Evolutionary conservation across 1,139 yeast species (phyloP), one percentile per base, ranked within the genome.

Genomic region (Pichia sp.): DNA sequence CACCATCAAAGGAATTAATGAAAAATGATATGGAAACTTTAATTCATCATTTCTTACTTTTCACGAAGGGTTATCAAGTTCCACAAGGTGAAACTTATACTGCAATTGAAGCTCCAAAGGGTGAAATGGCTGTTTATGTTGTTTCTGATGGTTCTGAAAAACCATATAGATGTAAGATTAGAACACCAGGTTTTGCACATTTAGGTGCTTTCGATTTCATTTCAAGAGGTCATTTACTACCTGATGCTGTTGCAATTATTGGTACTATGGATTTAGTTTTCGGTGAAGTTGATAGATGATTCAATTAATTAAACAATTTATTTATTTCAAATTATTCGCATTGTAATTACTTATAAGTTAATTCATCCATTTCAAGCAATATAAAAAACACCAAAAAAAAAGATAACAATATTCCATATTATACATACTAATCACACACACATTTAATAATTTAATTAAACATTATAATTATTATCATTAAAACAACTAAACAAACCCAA

Each of bases 231-330:
- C 87, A 87, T 71, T 84, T 86, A 73, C 75, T 88, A 70, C 95
- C 96, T 54, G 96, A 88, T 72, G 95, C 95, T 38, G 96, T 88
- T 54, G 96, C 96, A 57, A 88, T 88, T 68, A 87, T 88, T 67
- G 96, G 96, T 75, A 88, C 96, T 57, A 87, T 88, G 96, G 96
- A 88, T 76, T 81, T 88, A 71, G 96, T 88, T 70, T 88, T 88
- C 70, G 96, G 96, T 66, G 96, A 88, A 72, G 96, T 88, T 62
- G 96, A 88, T 75, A 90, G 96, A 74, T 88, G 74, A 53, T n/a
- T 27, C 44, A 41, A 41, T 27, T 27, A 22, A 27, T 16, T 2
- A 41, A 27, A 7, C 14, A 28, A 22, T 18, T 19, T 18, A 42
- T 27, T 28, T 28, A 36, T 36, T 36, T 19, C 41, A 36, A 36